Evolutionary conservation across 306 rosid species (phyloP).

Genomic region (Senna tora): DNA sequence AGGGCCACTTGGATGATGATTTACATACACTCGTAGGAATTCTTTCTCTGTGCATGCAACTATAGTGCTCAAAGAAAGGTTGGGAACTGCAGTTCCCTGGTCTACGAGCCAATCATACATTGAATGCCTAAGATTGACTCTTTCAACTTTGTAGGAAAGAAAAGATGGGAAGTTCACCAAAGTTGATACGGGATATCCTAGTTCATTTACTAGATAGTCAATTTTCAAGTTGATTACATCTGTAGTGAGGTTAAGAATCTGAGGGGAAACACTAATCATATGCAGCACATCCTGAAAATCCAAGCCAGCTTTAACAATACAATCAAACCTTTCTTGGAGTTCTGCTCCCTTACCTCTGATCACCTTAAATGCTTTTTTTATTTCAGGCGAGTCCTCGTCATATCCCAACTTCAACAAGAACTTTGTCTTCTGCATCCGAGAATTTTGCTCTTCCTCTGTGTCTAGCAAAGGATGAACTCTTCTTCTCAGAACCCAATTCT

Average conservation of each 20-base stretch:
- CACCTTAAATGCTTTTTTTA: conserved; percentile 49
- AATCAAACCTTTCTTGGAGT: conserved; percentile 80
- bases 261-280: conserved; percentile 63
- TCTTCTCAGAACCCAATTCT: conserved; percentile 64
- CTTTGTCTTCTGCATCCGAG: conserved; percentile 45
- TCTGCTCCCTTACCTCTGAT: conserved; percentile 77
- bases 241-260: conserved; percentile 66
- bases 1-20: conserved; percentile 69
- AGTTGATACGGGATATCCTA: conserved; percentile 66
- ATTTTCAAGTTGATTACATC: conserved; percentile 58
- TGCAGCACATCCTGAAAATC: conserved; percentile 49
- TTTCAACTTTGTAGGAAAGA: conserved; percentile 51
- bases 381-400: conserved; percentile 49
- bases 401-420: conserved; percentile 70
- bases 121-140: conserved; percentile 64
- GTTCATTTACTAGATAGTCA: conserved; percentile 52
- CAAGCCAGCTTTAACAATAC: conserved; percentile 72
- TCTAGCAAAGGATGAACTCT: conserved; percentile 48
- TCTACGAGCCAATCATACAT: conserved; percentile 77
- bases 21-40: conserved; percentile 52
- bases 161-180: conserved; percentile 59
- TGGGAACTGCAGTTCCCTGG: conserved; percentile 45
- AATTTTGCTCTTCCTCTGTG: conserved; percentile 30
- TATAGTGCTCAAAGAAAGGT: conserved; percentile 67
- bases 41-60: conserved; percentile 53